Base-by-base conservation (phyloP, 1,284 basidiomycete genomes). In the Thecaphora thlaspeos region DNA sequence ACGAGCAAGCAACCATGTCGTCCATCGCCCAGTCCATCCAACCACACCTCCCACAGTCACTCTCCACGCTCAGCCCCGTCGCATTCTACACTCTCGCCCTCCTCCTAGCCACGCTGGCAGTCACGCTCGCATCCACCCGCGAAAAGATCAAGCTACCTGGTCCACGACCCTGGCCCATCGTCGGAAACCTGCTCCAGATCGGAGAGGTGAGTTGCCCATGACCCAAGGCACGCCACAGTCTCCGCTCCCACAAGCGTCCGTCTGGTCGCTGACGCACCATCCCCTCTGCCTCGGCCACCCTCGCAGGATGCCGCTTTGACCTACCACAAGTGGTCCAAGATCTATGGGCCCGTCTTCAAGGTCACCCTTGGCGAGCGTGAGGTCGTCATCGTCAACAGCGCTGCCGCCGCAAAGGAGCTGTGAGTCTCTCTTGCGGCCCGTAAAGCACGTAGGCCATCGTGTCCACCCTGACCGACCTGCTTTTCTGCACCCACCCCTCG, bases 331-430 rank as follows among this genome's bases (percentile, higher is more conserved):
- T 64, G 61, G 61, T 55, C 53, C 5, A 50, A 54, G 11, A 43
- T 37, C 22, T 64, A 64, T 24, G 61, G 61, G 2, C 47, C 55
- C 8, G 58, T 64, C 0, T 64, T 56, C 53, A 64, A 60, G 51
- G 61, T 64, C 18, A 42, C 49, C 23, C 53, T 64, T 1, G 61
- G 61, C 34, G 58, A 64, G 41, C 45, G 61, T 5, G 53, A 61
- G 36, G 61, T 64, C 17, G 34, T 64, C n/a, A 28, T 64, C 36
- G 50, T 64, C 51, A 64, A 61, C 53, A 46, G 53, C 18, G 61
- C 58, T 2, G 49, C 60, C 18, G 57, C 61, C 0, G 38, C 61
- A 42, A 64, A 64, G 39, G 58, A 64, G 41, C 40, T 64, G 23
- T 28, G 11, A 11, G 26, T 28, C 26, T n/a, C n/a, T n/a, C n/a